These are phyloP conservation scores for Ogataea zsoltii DNA, from an alignment of 805 yeast genomes.

Conservation along the genomic window DNA sequence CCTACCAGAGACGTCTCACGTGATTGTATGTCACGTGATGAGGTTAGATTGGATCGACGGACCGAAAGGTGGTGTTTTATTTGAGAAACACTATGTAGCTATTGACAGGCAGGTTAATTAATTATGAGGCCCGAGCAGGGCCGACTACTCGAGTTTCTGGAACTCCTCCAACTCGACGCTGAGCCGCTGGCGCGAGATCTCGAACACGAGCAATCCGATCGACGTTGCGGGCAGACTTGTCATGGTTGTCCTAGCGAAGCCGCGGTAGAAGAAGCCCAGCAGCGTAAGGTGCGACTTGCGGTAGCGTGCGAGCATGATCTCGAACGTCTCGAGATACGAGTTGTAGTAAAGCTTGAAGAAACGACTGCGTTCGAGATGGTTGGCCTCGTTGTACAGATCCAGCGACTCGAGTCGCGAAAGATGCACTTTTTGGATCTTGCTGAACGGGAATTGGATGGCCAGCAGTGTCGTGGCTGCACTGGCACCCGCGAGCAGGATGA, in stretches of 20 bases:
- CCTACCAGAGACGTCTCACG: constrained; percentile 54
- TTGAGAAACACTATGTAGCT: constrained; percentile 8
- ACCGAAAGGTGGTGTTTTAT: too few species aligned
- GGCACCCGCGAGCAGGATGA: constrained; percentile 82
- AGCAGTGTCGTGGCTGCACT: constrained; percentile 78
- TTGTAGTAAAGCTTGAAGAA: constrained; percentile 59
- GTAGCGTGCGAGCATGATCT: constrained; percentile 56
- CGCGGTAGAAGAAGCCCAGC: constrained; percentile 72
- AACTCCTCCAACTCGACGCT: constrained; percentile 27
- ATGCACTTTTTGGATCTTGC: constrained; percentile 78
- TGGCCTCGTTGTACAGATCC: constrained; percentile 55
- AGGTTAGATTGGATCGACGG: too few species aligned
- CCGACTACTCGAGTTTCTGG: constrained; percentile 4
- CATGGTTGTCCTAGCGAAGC: constrained; percentile 70
- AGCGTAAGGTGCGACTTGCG: constrained; percentile 56
- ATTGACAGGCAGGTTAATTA: neutral
- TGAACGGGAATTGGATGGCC: constrained; percentile 79
- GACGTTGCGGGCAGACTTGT: constrained; percentile 87
- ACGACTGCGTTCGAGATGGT: constrained; percentile 25
- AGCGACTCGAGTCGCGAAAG: constrained; percentile 76
- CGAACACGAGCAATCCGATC: constrained; percentile 80
- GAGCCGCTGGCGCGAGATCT: constrained; percentile 61
- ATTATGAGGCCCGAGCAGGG: neutral
- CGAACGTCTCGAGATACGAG: constrained; percentile 74
- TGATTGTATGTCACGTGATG: constrained; percentile 8